Percentiles rank a stretch among this genome's conserved stretches.
These are phyloP conservation scores for Cardamine resedifolia DNA, from an alignment of 345 rosid species.

Conservation along the genomic window DNA sequence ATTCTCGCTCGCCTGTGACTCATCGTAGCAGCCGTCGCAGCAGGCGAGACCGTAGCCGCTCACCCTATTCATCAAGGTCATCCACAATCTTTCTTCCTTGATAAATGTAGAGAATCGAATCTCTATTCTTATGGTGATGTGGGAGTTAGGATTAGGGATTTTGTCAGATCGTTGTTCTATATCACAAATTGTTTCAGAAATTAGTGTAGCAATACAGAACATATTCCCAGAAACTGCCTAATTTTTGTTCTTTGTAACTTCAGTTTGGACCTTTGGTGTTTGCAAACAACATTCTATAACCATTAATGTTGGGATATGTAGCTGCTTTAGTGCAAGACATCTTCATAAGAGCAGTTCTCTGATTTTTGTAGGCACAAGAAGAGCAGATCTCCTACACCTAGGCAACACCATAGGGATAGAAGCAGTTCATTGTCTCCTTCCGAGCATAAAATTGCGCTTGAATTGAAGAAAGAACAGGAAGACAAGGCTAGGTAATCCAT, in stretches of 20 bases:
- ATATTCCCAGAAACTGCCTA: not conserved
- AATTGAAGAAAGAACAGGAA: conserved; percentile 54
- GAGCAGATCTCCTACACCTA: conserved; percentile 59
- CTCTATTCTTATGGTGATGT: not conserved
- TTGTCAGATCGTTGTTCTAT: not conserved
- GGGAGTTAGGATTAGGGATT: conserved; percentile 6
- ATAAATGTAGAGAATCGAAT: not conserved
- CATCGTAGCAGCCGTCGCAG: conserved; percentile 45
- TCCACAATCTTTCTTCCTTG: not conserved
- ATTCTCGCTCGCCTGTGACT: conserved; percentile 39
- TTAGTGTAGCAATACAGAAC: not conserved
- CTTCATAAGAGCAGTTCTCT: conserved; percentile 46
- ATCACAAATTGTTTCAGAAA: not conserved
- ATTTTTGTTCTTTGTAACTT: not conserved
- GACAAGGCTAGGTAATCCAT: conserved; percentile 52
- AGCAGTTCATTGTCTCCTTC: conserved; percentile 51
- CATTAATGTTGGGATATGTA: not conserved
- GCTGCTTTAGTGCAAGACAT: conserved; percentile 37
- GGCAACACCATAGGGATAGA: conserved; percentile 49
- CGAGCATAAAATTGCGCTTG: conserved; percentile 41
- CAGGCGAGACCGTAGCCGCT: conserved; percentile 47
- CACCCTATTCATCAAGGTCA: conserved; percentile 39
- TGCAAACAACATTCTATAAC: not conserved
- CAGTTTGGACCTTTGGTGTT: not conserved
- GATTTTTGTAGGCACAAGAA: conserved; percentile 50